These are phyloP conservation scores for Neurospora africana DNA, from an alignment of 495 filamentous ascomycete genomes.

Conservation along the genomic window DNA sequence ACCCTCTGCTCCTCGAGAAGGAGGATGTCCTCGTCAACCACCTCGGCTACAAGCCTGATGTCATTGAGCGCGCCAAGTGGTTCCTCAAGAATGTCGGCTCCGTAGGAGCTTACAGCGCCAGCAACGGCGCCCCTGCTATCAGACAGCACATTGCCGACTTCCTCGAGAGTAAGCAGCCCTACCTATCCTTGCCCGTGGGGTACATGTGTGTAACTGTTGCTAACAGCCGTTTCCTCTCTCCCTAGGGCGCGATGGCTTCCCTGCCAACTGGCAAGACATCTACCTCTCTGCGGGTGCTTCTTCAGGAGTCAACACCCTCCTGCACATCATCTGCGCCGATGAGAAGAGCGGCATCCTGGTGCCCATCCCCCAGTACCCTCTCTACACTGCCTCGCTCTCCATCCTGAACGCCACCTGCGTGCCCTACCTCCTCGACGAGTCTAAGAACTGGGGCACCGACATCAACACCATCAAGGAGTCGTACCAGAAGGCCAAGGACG, in stretches of 20 bases:
- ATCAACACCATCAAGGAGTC: slow-evolving; percentile 60
- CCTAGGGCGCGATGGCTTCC: slow-evolving; percentile 71
- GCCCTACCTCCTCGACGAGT: slow-evolving; percentile 85
- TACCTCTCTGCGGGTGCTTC: slow-evolving; percentile 88
- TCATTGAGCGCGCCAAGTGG: slow-evolving; percentile 69
- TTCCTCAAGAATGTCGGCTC: slow-evolving; percentile 75
- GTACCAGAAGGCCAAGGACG: slow-evolving; percentile 56
- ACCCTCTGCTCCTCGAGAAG: slow-evolving; percentile 72
- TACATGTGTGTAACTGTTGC: neutral
- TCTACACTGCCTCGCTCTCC: slow-evolving; percentile 89
- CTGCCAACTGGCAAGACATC: slow-evolving; percentile 64
- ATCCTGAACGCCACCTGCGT: slow-evolving; percentile 79
- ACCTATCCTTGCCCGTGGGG: neutral
- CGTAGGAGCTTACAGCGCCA: slow-evolving; percentile 93
- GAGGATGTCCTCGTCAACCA: slow-evolving; percentile 55
- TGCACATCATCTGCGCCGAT: slow-evolving; percentile 75
- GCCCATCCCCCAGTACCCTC: slow-evolving; percentile 94
- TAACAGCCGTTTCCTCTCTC: neutral
- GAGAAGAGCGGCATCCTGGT: slow-evolving; percentile 80
- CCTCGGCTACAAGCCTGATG: slow-evolving; percentile 78
- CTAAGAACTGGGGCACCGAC: slow-evolving; percentile 77
- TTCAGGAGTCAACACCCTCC: slow-evolving; percentile 83
- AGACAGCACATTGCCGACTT: slow-evolving; percentile 84
- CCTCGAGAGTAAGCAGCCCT: slow-evolving; percentile 55
- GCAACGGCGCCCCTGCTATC: slow-evolving; percentile 75